Base-by-base conservation (phyloP, 805 yeast species). In the Candida golubevii region DNA sequence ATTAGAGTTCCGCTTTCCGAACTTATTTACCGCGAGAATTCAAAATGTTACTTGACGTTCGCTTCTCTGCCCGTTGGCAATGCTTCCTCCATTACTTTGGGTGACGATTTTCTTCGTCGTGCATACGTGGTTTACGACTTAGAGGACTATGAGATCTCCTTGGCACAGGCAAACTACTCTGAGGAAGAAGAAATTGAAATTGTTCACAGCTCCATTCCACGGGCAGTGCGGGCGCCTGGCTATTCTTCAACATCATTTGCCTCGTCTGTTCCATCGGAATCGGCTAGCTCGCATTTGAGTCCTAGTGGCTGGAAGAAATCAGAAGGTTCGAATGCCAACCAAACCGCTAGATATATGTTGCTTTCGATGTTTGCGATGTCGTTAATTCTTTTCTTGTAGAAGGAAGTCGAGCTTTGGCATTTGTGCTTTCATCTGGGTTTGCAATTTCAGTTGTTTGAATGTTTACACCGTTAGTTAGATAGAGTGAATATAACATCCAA, bases 71-170 rank as follows among this genome's bases (percentile, higher is more conserved):
- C n/a, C n/a, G 46, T 65, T 14, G n/a, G 28, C 10, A 9, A 29
- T 10, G 8, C 36, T 5, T 14, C 5, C 27, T 50, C 65, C 14
- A 69, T 82, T 42, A 28, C 31, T 11, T 66, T 85, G 30, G 93
- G 91, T 9, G 88, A 83, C 57, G 72, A 76, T 33, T 76, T 85
- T 57, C 62, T 85, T 50, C 69, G 86, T 42, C 72, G 76, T 45
- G 81, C 82, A 2, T 84, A 82, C 59, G 72, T 79, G 26, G 86
- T 82, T n/a, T 81, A 75, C 60, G 85, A 85, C 59, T 62, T 81
- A 38, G 86, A 80, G 26, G 74, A 74, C 54, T 62, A 62, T 35
- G 71, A 77, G 54, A 66, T 84, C 32, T 78, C 85, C 2, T 50
- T 84, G 55, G 85, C 80, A 18, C 77, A 73, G 41, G 50, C 45